Base-by-base conservation (phyloP, 2,329 filamentous ascomycete species). In the Colletotrichum higginsianum region DNA sequence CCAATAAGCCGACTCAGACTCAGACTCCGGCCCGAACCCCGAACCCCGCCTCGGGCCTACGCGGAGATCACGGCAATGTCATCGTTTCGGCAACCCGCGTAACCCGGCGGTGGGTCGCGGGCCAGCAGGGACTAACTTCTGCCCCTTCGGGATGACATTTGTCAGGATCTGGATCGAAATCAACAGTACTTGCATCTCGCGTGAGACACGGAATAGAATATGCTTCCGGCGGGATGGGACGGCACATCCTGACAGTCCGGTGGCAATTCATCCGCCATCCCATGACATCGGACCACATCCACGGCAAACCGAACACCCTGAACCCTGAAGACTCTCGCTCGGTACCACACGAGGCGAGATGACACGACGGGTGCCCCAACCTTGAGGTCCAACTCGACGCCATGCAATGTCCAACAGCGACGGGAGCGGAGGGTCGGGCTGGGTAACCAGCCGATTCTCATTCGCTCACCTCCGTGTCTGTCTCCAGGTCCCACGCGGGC, bases 381-480 rank as follows among this genome's bases (percentile, higher is more conserved):
- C 47, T 23, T 12, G 8, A 23, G n/a, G 18, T 49, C n/a, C 46
- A 23, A 12, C 46, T 21, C n/a, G 46, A 8, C n/a, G 46, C 46
- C 9, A 13, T 49, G 46, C 5, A 4, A 4, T 49, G 44, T 23
- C n/a, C n/a, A 12, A 13, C 21, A 50, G 49, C 0, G 21, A 26
- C 49, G 15, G 49, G 58, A 49, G 16, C 44, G 44, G 58, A 49
- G 42, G 26, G 44, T 49, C 58, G 58, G 58, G 23, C 11, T 49
- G 21, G 42, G 4, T 47, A 49, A 49, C 58, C 44, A 42, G 44
- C 58, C 58, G 58, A 61, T 46, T 13, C 13, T 23, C 30, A 35
- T 49, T 49, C 21, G 18, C 42, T 23, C 44, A 26, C 42, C 44
- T 26, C 44, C 42, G 42, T 49, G 30, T 21, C 16, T 47, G 44